These are phyloP conservation scores for Cicer arietinum DNA, from an alignment of 306 rosid species.

Conservation along the genomic window DNA sequence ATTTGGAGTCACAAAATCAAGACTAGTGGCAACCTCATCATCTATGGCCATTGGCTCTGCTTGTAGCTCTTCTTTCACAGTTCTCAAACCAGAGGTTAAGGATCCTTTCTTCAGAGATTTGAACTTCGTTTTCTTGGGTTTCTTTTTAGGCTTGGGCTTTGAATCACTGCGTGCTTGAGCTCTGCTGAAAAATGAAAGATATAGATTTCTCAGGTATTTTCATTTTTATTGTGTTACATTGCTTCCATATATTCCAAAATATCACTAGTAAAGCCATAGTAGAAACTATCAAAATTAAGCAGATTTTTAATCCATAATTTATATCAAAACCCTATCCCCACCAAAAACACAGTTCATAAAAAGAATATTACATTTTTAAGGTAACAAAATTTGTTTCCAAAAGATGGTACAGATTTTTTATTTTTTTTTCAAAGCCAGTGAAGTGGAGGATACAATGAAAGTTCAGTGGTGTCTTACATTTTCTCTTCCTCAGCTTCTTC, in stretches of 20 bases:
- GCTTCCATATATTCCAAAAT: slow-evolving; percentile 36
- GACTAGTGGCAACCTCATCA: slow-evolving; percentile 58
- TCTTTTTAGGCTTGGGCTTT: slow-evolving; percentile 85
- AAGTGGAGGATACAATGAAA: not conserved
- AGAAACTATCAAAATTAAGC: slow-evolving; percentile 3
- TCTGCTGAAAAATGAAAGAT: slow-evolving; percentile 52
- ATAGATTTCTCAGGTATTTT: slow-evolving; percentile 32
- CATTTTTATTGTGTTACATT: slow-evolving; percentile 19
- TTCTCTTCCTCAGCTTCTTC: slow-evolving; percentile 78
- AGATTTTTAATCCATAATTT: slow-evolving; percentile 8
- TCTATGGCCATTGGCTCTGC: slow-evolving; percentile 69
- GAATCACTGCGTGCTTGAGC: slow-evolving; percentile 60
- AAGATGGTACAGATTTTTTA: not conserved
- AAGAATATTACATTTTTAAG: slow-evolving; percentile 10
- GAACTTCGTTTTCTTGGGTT: slow-evolving; percentile 87
- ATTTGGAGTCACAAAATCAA: slow-evolving; percentile 61
- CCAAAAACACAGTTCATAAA: slow-evolving; percentile 10
- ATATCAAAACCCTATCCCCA: slow-evolving; percentile 22
- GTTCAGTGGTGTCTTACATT: slow-evolving; percentile 62
- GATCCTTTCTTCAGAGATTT: slow-evolving; percentile 92
- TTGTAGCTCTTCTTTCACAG: slow-evolving; percentile 62
- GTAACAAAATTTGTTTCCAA: slow-evolving; percentile 5
- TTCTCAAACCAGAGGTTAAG: slow-evolving; percentile 70
- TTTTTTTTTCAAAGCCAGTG: slow-evolving; percentile 12
- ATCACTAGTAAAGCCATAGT: slow-evolving; percentile 4